These are phyloP conservation scores for Xylaria digitata DNA, from an alignment of 2,329 filamentous ascomycete species.

Conservation along the genomic window DNA sequence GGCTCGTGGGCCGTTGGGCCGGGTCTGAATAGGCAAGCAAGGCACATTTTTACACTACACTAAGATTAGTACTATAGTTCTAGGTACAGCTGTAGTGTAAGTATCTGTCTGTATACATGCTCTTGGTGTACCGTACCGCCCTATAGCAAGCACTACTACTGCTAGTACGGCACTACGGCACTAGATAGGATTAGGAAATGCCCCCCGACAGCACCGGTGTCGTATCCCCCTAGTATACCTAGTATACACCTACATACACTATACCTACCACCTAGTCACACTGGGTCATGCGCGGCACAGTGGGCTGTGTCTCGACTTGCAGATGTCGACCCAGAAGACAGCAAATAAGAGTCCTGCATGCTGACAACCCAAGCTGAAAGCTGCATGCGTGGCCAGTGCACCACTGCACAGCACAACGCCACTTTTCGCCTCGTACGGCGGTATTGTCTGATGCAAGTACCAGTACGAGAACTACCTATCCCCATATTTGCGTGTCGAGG, in stretches of 20 bases:
- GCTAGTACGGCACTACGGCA: not conserved
- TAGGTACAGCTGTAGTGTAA: not conserved
- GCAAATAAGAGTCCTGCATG: constrained; percentile 47
- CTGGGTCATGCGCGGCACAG: constrained; percentile 40
- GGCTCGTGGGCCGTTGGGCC: constrained; percentile 32
- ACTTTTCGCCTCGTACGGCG: constrained; percentile 41
- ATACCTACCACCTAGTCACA: constrained; percentile 18
- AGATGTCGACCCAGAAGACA: constrained; percentile 37
- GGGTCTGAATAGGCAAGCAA: constrained; percentile 25
- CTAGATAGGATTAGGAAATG: constrained; percentile 33
- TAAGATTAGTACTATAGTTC: too few relatives aligned
- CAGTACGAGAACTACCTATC: constrained; percentile 33
- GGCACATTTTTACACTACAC: not conserved
- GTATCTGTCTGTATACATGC: not conserved
- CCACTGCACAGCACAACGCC: constrained; percentile 37
- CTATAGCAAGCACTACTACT: not conserved
- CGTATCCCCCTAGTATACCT: too few relatives aligned
- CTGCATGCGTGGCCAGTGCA: constrained; percentile 48
- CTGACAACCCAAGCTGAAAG: constrained; percentile 48
- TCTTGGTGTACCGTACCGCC: not conserved
- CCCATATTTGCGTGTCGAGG: constrained; percentile 21
- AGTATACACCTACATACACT: constrained; percentile 9
- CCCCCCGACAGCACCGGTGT: constrained; percentile 36
- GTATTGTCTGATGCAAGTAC: constrained; percentile 28
- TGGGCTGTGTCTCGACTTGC: constrained; percentile 52